phyloP scores from a whole-genome alignment of 139 green algal species.

The Parachlorella kessleri region DNA sequence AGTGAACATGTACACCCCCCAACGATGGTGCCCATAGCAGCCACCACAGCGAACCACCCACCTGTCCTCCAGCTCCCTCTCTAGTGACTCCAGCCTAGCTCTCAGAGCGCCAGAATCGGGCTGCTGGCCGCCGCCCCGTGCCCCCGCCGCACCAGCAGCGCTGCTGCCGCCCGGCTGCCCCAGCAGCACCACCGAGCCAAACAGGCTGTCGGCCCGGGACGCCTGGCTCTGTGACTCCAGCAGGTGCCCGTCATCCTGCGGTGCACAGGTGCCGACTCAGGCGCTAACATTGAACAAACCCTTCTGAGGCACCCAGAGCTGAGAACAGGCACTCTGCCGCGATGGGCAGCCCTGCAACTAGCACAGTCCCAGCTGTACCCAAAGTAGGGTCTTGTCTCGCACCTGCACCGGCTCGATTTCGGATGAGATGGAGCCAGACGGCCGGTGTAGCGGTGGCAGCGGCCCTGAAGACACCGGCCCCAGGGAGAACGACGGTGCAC shows the following conservation, averaged over 20 bases:
- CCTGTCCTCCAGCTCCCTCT: not conserved
- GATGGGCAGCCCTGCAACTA: too few species aligned
- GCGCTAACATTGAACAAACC: too few species aligned
- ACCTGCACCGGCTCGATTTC: constrained; percentile 22
- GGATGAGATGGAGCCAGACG: constrained; percentile 9
- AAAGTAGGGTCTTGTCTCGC: too few species aligned
- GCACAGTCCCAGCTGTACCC: too few species aligned
- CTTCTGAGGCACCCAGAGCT: too few species aligned
- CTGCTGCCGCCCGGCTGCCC: not conserved
- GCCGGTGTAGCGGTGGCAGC: not conserved
- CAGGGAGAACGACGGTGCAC: not conserved
- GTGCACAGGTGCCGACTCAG: too few species aligned
- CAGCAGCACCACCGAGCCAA: not conserved
- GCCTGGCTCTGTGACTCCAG: not conserved
- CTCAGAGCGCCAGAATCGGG: too few species aligned
- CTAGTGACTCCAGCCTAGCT: not conserved
- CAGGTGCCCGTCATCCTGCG: not conserved
- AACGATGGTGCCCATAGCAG: too few species aligned
- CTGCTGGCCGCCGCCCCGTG: not conserved
- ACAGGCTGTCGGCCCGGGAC: not conserved
- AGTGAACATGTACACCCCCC: too few species aligned
- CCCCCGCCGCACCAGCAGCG: not conserved
- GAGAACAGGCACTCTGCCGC: too few species aligned
- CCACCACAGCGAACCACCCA: not conserved
- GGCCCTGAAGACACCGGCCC: not conserved